Evolutionary conservation across 257 asterid genomes (phyloP).

Genomic region (Plantago elongata): DNA sequence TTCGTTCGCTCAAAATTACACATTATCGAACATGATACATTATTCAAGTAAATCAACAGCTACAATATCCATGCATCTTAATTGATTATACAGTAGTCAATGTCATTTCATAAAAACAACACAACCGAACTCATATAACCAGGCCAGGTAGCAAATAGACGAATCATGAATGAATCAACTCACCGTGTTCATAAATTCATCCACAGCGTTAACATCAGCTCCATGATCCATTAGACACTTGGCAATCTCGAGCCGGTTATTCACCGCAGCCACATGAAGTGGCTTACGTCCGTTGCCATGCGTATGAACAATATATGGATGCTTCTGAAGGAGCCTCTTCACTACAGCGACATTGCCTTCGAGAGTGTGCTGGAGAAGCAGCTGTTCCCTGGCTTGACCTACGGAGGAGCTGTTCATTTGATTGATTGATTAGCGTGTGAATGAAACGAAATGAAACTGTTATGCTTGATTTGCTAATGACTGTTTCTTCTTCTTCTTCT

Average conservation of each 20-base stretch:
- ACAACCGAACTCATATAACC: neutral
- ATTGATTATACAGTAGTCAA: neutral
- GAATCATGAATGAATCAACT: neutral
- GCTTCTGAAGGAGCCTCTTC: constrained; percentile 81
- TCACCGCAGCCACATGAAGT: constrained; percentile 90
- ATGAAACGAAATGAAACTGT: neutral
- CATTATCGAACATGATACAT: too few species aligned
- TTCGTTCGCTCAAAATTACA: too few species aligned
- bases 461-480: neutral
- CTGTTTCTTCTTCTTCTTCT: too few species aligned
- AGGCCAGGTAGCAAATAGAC: too few species aligned
- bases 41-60: too few species aligned
- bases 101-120: too few species aligned
- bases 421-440: neutral
- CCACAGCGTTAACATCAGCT: constrained; percentile 94
- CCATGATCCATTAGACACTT: constrained; percentile 61
- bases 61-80: neutral
- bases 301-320: constrained; percentile 58
- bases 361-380: constrained; percentile 89
- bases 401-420: constrained; percentile 27
- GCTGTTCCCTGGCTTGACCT: constrained; percentile 28
- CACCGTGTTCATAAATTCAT: constrained; percentile 96
- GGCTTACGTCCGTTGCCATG: constrained; percentile 89
- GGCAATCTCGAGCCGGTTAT: constrained; percentile 88
- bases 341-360: constrained; percentile 76